These are phyloP conservation scores for Fusarium sp. DNA, from an alignment of 2,329 filamentous ascomycete genomes.

Conservation along the genomic window DNA sequence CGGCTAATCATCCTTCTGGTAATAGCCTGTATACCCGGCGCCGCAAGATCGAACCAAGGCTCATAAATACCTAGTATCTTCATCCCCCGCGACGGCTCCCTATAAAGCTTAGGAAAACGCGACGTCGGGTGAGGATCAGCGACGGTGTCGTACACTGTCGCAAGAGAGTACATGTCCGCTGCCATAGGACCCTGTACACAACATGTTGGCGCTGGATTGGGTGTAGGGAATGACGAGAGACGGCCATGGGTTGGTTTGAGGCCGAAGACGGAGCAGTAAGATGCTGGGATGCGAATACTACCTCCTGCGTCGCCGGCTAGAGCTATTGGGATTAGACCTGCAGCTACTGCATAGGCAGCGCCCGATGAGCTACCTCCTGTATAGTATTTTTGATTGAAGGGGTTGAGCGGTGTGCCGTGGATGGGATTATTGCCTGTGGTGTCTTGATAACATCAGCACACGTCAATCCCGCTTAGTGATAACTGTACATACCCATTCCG, in stretches of 20 bases:
- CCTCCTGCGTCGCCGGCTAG: slow-evolving; percentile 80
- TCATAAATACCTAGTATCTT: slow-evolving; percentile 71
- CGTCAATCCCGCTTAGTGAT: not conserved
- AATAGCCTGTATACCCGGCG: slow-evolving; percentile 55
- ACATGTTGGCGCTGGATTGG: slow-evolving; percentile 68
- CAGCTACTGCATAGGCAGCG: slow-evolving; percentile 74
- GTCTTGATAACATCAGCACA: slow-evolving; percentile 55
- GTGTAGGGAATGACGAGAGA: slow-evolving; percentile 69
- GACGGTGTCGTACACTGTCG: slow-evolving; percentile 72
- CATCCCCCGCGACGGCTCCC: slow-evolving; percentile 35
- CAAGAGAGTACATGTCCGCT: slow-evolving; percentile 72
- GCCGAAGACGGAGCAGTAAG: slow-evolving; percentile 78
- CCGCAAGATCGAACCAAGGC: slow-evolving; percentile 67
- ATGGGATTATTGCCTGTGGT: slow-evolving; percentile 80
- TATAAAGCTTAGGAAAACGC: slow-evolving; percentile 60
- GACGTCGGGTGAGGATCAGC: slow-evolving; percentile 69
- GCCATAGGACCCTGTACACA: slow-evolving; percentile 77
- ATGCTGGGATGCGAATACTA: slow-evolving; percentile 77
- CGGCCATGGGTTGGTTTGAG: slow-evolving; percentile 77
- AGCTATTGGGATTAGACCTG: slow-evolving; percentile 76
- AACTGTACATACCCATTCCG: slow-evolving; percentile 66
- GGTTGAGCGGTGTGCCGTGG: slow-evolving; percentile 80
- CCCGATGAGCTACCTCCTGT: slow-evolving; percentile 81
- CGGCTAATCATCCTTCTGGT: slow-evolving; percentile 59
- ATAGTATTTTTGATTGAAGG: slow-evolving; percentile 78